phyloP scores from a whole-genome alignment of 23 red algal species.

The Gracilaria domingensis region DNA sequence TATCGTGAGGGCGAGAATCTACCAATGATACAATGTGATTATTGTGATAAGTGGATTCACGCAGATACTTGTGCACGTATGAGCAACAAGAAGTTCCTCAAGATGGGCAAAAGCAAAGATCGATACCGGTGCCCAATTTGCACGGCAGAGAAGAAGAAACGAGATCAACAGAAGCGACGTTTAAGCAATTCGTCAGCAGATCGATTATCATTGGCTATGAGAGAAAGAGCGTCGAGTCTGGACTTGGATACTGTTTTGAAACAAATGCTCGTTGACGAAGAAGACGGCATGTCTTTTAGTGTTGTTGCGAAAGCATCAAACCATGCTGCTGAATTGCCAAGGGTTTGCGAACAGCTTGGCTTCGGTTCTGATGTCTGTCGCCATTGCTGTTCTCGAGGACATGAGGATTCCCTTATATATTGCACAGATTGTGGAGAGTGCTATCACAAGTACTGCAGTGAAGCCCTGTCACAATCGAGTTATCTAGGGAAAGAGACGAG shows the following conservation, averaged over 20 bases:
- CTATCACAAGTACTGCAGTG: conserved; percentile 55
- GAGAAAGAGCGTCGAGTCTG: neutral
- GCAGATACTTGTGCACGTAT: conserved; percentile 52
- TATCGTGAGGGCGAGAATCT: conserved; percentile 55
- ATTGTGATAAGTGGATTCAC: conserved; percentile 73
- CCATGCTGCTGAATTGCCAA: conserved; percentile 9
- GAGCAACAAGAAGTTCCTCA: conserved; percentile 11
- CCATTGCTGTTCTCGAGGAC: conserved; percentile 57
- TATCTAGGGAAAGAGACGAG: conserved; percentile 4
- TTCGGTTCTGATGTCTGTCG: conserved; percentile 43
- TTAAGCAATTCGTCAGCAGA: neutral
- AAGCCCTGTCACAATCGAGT: neutral
- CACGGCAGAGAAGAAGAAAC: conserved; percentile 27
- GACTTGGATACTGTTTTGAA: conserved; percentile 6
- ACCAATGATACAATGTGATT: conserved; percentile 71
- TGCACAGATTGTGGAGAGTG: conserved; percentile 61
- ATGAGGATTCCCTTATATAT: conserved; percentile 30
- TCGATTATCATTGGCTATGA: neutral
- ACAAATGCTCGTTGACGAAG: conserved; percentile 7
- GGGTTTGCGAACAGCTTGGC: conserved; percentile 19
- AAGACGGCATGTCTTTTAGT: conserved; percentile 15
- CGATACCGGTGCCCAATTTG: conserved; percentile 51
- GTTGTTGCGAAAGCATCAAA: conserved; percentile 22
- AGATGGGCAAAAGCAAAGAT: conserved; percentile 38
- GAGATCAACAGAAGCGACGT: conserved; percentile 27